phyloP scores from a whole-genome alignment of 441 rosid genomes.

The Capsella rubella region DNA sequence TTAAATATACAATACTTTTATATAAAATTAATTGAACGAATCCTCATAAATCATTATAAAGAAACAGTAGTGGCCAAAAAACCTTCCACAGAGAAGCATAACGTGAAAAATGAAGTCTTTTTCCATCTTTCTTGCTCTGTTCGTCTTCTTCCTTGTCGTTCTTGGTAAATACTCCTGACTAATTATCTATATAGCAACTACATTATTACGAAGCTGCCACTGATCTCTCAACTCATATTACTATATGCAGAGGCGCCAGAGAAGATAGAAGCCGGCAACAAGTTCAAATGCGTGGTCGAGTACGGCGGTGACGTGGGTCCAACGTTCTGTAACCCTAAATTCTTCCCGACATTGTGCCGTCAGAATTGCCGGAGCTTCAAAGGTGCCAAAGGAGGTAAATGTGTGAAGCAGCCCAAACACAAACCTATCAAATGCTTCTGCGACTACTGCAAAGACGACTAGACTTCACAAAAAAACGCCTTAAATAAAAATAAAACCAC shows the following conservation, averaged over 20 bases:
- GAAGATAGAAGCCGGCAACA: slow-evolving; percentile 31
- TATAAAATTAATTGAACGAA: no score
- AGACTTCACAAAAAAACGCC: background rate
- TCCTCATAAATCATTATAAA: no score
- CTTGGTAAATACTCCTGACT: slow-evolving; percentile 29
- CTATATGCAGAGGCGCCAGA: slow-evolving; percentile 24
- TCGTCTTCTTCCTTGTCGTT: slow-evolving; percentile 25
- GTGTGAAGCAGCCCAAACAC: slow-evolving; percentile 35
- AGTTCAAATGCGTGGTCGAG: slow-evolving; percentile 32
- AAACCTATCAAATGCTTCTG: slow-evolving; percentile 38
- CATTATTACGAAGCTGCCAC: slow-evolving; percentile 6
- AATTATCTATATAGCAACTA: background rate
- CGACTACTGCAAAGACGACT: slow-evolving; percentile 42
- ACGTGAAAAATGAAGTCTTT: slow-evolving; percentile 17
- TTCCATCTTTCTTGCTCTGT: slow-evolving; percentile 24
- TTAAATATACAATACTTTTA: no score
- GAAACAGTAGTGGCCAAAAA: background rate
- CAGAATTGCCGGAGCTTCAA: slow-evolving; percentile 37
- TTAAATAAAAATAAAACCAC: background rate
- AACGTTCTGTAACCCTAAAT: slow-evolving; percentile 36
- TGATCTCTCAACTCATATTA: background rate
- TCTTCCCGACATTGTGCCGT: slow-evolving; percentile 39
- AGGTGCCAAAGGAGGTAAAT: slow-evolving; percentile 40
- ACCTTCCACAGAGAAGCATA: background rate
- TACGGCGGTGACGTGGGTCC: slow-evolving; percentile 44